Conservation (phyloP, 345 rosid genomes). For the Populus tremula region DNA sequence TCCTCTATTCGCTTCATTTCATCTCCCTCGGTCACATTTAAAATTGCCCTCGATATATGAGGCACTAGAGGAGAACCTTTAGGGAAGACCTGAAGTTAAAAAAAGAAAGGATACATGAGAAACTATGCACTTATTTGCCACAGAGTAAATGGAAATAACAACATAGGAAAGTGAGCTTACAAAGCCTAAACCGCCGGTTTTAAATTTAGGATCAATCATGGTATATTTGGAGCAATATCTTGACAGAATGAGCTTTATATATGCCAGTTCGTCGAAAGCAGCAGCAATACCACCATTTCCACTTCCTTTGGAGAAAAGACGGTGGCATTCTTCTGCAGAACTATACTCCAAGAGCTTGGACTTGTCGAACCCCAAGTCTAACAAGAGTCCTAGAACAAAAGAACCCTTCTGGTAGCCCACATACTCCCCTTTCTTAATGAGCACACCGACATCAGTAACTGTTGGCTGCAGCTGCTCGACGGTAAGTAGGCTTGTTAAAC, state of each 20-base stretch:
- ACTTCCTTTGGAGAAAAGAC: slow-evolving; percentile 13
- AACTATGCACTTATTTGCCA: slow-evolving; percentile 14
- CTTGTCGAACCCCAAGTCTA: slow-evolving; percentile 13
- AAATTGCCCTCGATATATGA: slow-evolving; percentile 23
- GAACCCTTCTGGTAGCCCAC: slow-evolving; percentile 50
- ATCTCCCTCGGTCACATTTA: slow-evolving; percentile 21
- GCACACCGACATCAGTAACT: slow-evolving; percentile 34
- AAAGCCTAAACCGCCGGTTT: slow-evolving; percentile 19
- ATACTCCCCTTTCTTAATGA: slow-evolving; percentile 30
- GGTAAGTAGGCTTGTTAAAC: slow-evolving; percentile 54
- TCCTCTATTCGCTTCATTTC: slow-evolving; percentile 16
- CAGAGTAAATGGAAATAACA: slow-evolving; percentile 5
- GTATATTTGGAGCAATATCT: slow-evolving; percentile 24
- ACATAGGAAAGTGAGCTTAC: slow-evolving; percentile 11
- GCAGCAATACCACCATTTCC: slow-evolving; percentile 26
- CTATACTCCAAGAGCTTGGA: slow-evolving; percentile 12
- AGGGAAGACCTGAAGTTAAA: slow-evolving; percentile 14
- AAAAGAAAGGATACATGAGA: neutral
- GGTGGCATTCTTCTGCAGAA: slow-evolving; percentile 24
- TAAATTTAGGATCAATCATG: slow-evolving; percentile 7
- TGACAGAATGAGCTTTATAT: slow-evolving; percentile 37
- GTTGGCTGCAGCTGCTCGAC: slow-evolving; percentile 53
- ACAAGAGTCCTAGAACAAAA: slow-evolving; percentile 36
- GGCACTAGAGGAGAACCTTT: slow-evolving; percentile 23
- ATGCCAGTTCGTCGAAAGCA: slow-evolving; percentile 45